phyloP scores from a whole-genome alignment of 306 rosid species.

The Lathyrus oleraceus region DNA sequence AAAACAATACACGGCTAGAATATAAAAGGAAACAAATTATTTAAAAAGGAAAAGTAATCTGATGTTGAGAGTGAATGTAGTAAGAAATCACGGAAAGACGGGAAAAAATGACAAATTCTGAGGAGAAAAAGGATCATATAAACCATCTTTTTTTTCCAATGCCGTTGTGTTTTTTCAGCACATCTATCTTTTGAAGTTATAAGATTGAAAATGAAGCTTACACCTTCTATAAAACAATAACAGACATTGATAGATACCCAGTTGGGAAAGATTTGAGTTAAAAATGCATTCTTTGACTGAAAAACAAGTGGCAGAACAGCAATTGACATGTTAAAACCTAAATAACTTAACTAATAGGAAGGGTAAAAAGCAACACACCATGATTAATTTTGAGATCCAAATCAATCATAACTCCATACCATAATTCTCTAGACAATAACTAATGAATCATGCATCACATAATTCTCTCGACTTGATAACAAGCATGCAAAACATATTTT shows the following conservation, averaged over 20 bases:
- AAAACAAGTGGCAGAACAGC: no score
- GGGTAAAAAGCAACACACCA: background rate
- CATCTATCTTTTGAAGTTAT: no score
- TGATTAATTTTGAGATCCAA: constrained; percentile 18
- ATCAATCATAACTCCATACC: background rate
- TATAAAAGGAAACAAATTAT: background rate
- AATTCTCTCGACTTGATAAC: constrained; percentile 12
- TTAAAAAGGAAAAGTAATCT: background rate
- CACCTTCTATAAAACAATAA: no score
- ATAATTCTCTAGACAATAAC: background rate
- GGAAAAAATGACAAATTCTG: background rate
- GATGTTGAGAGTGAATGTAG: background rate
- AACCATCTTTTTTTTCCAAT: background rate
- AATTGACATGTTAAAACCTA: no score
- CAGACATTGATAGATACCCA: no score
- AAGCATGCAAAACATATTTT: background rate
- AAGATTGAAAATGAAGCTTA: no score
- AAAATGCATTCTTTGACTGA: no score
- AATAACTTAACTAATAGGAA: background rate
- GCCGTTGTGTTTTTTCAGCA: no score
- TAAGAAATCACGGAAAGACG: background rate
- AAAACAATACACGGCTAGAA: no score
- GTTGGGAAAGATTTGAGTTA: no score
- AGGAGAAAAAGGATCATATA: background rate
- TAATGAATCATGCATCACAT: constrained; percentile 1